These are phyloP conservation scores for Zygoascus hellenicus DNA, from an alignment of 1,139 yeast species.

Conservation along the genomic window DNA sequence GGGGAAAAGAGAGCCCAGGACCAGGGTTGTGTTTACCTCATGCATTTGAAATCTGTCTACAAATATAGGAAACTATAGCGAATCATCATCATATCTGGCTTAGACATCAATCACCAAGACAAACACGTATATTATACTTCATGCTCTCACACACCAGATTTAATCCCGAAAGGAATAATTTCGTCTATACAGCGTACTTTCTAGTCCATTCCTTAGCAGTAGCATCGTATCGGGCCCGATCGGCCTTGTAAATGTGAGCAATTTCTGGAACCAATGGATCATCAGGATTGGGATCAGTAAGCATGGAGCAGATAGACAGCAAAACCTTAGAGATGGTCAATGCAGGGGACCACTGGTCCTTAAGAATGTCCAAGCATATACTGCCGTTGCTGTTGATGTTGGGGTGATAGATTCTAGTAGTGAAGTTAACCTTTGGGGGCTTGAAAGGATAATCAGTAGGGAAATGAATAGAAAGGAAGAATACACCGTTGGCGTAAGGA, in stretches of 20 bases:
- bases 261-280: slow-evolving; percentile 99
- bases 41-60: no score
- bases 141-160: no score
- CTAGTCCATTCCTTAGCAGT: slow-evolving; percentile 99
- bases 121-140: no score
- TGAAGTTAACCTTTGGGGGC: slow-evolving; percentile 89
- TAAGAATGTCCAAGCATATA: slow-evolving; percentile 77
- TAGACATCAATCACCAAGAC: no score
- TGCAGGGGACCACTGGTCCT: slow-evolving; percentile 91
- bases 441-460: slow-evolving; percentile 94
- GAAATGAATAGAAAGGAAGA: slow-evolving; percentile 85
- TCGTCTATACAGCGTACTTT: slow-evolving; percentile 78
- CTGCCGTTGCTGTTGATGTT: slow-evolving; percentile 85
- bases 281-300: slow-evolving; percentile 97
- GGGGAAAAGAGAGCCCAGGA: no score
- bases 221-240: slow-evolving; percentile 89
- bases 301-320: slow-evolving; percentile 79
- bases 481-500: slow-evolving; percentile 91
- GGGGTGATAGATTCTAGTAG: slow-evolving; percentile 88
- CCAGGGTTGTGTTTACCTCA: no score
- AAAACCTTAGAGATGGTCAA: slow-evolving; percentile 84
- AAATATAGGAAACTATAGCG: no score
- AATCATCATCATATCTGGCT: no score
- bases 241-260: slow-evolving; percentile 94
- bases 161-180: no score